Evolutionary conservation across 2,329 filamentous ascomycete species (phyloP).

Genomic region (Cladosporium oxysporum): DNA sequence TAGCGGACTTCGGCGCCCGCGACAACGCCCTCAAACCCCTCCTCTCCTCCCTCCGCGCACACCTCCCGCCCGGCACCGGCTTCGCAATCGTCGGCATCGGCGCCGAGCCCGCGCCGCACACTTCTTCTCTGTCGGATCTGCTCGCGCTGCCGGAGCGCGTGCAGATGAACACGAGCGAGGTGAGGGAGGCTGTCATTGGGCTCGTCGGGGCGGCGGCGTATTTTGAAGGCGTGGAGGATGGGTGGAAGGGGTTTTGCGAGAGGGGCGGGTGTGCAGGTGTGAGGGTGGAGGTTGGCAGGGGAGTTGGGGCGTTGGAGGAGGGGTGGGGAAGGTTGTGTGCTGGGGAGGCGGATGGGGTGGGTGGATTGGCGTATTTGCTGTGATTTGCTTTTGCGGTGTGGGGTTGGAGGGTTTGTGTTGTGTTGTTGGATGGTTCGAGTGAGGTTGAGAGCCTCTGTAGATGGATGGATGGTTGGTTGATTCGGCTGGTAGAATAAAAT

Average conservation of each 20-base stretch:
- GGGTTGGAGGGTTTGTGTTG: not conserved
- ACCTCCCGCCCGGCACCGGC: not conserved
- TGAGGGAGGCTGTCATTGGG: conserved; percentile 21
- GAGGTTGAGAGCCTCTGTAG: not conserved
- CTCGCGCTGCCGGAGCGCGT: conserved; percentile 16
- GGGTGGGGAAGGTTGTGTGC: not conserved
- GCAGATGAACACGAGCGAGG: conserved; percentile 27
- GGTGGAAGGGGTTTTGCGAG: conserved; percentile 19
- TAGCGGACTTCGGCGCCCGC: conserved; percentile 26
- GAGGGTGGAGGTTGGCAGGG: conserved; percentile 2
- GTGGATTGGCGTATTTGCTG: not conserved
- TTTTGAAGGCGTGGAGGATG: conserved; percentile 16
- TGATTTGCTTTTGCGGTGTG: not conserved
- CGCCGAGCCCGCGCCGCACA: conserved; percentile 11
- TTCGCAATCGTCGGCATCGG: conserved; percentile 24
- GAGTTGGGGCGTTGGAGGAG: not conserved
- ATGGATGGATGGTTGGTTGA: not conserved
- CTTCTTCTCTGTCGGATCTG: not conserved
- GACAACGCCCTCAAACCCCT: conserved; percentile 18
- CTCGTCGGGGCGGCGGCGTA: conserved; percentile 20
- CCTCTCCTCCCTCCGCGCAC: not conserved
- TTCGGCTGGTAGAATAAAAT: not conserved
- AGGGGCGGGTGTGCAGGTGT: conserved; percentile 14
- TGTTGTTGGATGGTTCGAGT: not conserved
- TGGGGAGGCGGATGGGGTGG: not conserved